Evolutionary conservation across 2,329 filamentous ascomycete species (phyloP), one percentile per base, ranked within the genome.

Genomic region (Chaetomiaceae sp.): DNA sequence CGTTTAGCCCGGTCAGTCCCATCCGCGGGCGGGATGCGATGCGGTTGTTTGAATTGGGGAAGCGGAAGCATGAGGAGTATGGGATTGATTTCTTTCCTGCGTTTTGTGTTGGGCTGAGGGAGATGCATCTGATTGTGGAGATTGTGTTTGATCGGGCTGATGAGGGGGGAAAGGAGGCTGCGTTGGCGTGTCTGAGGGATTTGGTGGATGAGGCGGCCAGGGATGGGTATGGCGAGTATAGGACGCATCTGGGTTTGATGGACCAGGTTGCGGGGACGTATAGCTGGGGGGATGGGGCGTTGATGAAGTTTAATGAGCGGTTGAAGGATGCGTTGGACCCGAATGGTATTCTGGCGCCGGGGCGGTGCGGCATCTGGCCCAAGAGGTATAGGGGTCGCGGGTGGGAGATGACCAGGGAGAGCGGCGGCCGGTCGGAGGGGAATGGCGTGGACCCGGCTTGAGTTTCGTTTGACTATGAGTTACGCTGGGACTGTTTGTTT

Each of bases 1-100:
- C 74, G 65, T 80, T 79, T 65, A 72, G 69, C 5, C 76, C 77
- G 1, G 78, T 80, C 52, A 68, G 65, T 27, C 69, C 69, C 8
- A 72, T 74, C 51, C 65, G 66, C 14, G 70, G 70, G 4, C 55
- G 60, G 2, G 72, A 75, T 47, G 73, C 72, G 4, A 65, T 60
- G 13, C 62, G 57, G 43, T 61, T 73, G 46, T 73, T 67, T 53
- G 60, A 59, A 12, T 56, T 69, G 5, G 68, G 68, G 12, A 64
- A 65, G 50, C 47, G 51, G 39, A 56, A 64, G 19, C 67, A 68
- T 50, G 59, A 62, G 17, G 59, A 68, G 51, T 63, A 65, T 41
- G 68, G 66, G 8, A 63, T 73, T 27, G 71, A 73, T 54, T 64
- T 70, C 39, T 66, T 73, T 31, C 66, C 66, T 5, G 68, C 68